Base-by-base conservation (phyloP, 2,329 filamentous ascomycete genomes). In the Penicillium expansum region DNA sequence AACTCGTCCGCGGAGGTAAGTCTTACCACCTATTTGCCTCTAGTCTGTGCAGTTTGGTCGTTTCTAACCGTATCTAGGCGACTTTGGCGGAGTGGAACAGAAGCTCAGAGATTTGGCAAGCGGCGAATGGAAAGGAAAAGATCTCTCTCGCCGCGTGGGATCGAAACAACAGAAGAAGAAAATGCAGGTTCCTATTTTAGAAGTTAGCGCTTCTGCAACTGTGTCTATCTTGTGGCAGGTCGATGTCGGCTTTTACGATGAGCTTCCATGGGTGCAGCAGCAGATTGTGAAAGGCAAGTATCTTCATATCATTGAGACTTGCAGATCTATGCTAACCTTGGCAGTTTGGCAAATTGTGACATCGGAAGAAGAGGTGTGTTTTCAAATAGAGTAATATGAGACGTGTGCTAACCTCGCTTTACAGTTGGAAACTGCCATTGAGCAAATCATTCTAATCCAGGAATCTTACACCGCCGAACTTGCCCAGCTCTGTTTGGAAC, bases 201-300 rank as follows among this genome's bases (percentile, higher is more conserved):
- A 44, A 11, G 59, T 59, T 1, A 41, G 49, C 8, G 55, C 60
- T 38, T 56, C 53, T 37, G 29, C 37, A 43, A 48, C 48, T 37
- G 22, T 60, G 37, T 60, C 42, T 38, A 61, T 69, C 16, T 14
- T 67, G 4, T 68, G 66, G 66, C 64, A 66, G 32, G 42, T 69
- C n/a, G 64, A 67, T 45, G 39, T 62, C 4, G 64, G 59, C 5
- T 65, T 55, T 33, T 59, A 60, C 18, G 56, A 60, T 14, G 59
- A 63, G 8, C 22, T 48, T 20, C 52, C 61, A 7, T 45, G 51
- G 48, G n/a, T 56, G 8, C 39, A 52, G n/a, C 59, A 63, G 43
- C 63, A 68, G 44, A 56, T 60, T 27, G 59, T 63, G 9, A 62
- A 65, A 61, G 55, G 61, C 61, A 51, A 27, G 30, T n/a, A 6